Percentiles rank a stretch among this genome's conserved stretches.
Conservation (phyloP, 2,329 filamentous ascomycete species). For the Stenocarpella maydis region DNA sequence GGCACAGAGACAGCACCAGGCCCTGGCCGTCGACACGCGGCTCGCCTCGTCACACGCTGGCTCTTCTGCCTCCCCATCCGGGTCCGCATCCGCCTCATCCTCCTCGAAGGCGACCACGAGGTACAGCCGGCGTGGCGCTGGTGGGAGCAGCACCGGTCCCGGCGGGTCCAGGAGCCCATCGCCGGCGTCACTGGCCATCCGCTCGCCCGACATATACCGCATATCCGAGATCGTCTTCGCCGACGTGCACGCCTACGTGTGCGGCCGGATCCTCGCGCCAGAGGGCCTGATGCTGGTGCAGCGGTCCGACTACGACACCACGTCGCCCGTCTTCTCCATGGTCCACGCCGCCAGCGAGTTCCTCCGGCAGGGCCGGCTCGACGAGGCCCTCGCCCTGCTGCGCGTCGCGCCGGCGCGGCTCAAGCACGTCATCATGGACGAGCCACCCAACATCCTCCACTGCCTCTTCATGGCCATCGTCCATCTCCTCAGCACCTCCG, state of each 20-base stretch:
- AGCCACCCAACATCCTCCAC: conserved; percentile 26
- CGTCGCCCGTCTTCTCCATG: conserved; percentile 22
- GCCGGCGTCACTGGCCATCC: conserved; percentile 17
- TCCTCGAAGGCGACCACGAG: neutral
- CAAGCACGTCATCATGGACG: conserved; percentile 22
- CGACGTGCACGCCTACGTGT: conserved; percentile 33
- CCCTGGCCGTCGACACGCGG: conserved; percentile 15
- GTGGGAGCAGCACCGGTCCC: too few species aligned
- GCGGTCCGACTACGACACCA: conserved; percentile 1
- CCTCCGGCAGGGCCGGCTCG: conserved; percentile 23
- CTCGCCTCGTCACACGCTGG: neutral
- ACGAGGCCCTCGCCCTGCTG: conserved; percentile 31
- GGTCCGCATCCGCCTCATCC: neutral
- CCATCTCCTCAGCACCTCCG: conserved; percentile 25
- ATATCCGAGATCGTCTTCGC: conserved; percentile 32
- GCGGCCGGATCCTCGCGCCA: conserved; percentile 16
- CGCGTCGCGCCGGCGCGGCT: conserved; percentile 25
- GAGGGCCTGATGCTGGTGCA: conserved; percentile 1
- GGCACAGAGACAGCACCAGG: conserved; percentile 24
- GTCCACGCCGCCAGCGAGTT: conserved; percentile 29
- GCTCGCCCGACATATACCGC: conserved; percentile 28
- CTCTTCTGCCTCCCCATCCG: too few species aligned
- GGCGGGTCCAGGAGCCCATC: conserved; percentile 12
- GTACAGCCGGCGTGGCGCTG: neutral
- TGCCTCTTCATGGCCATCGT: conserved; percentile 32